Evolutionary conservation across 2,329 filamentous ascomycete species (phyloP).

Genomic region (Bisporella sp.): DNA sequence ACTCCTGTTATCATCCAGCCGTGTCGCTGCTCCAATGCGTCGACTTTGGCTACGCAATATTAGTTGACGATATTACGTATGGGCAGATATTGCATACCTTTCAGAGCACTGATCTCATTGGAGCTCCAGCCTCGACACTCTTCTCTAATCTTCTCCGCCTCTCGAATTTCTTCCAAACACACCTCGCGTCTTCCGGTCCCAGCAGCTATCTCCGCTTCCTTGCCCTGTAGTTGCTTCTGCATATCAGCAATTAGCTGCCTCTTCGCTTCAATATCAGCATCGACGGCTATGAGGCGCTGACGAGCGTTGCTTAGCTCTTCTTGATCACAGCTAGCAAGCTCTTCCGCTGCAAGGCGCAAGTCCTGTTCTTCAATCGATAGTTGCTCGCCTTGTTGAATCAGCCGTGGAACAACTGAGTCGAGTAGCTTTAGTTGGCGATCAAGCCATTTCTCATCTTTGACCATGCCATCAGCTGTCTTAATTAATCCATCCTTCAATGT

Average conservation of each 20-base stretch:
- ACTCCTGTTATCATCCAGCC: slow-evolving; percentile 69
- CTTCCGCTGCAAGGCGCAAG: slow-evolving; percentile 64
- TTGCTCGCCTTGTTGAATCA: slow-evolving; percentile 52
- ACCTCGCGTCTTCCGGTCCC: slow-evolving; percentile 61
- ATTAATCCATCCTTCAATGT: slow-evolving; percentile 77
- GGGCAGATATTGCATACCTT: slow-evolving; percentile 46
- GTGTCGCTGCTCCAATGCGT: slow-evolving; percentile 55
- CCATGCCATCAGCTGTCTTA: slow-evolving; percentile 70
- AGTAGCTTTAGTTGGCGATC: slow-evolving; percentile 63
- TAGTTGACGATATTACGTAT: neutral
- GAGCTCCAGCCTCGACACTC: slow-evolving; percentile 86
- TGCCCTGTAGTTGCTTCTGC: slow-evolving; percentile 58
- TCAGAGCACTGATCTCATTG: slow-evolving; percentile 71
- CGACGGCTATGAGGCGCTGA: slow-evolving; percentile 56
- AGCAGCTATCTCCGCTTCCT: slow-evolving; percentile 56
- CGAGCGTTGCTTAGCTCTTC: slow-evolving; percentile 69
- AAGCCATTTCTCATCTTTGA: slow-evolving; percentile 61
- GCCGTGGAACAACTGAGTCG: slow-evolving; percentile 56
- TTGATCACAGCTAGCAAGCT: slow-evolving; percentile 73
- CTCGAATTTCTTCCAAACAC: slow-evolving; percentile 66
- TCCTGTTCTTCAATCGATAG: slow-evolving; percentile 59
- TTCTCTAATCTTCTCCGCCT: slow-evolving; percentile 77
- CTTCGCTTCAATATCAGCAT: slow-evolving; percentile 64
- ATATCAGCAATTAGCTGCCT: slow-evolving; percentile 60
- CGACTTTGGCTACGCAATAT: slow-evolving; percentile 51